Evolutionary conservation across 805 yeast genomes (phyloP), one percentile per base, ranked within the genome.

Genomic region (Candida sonorensis): DNA sequence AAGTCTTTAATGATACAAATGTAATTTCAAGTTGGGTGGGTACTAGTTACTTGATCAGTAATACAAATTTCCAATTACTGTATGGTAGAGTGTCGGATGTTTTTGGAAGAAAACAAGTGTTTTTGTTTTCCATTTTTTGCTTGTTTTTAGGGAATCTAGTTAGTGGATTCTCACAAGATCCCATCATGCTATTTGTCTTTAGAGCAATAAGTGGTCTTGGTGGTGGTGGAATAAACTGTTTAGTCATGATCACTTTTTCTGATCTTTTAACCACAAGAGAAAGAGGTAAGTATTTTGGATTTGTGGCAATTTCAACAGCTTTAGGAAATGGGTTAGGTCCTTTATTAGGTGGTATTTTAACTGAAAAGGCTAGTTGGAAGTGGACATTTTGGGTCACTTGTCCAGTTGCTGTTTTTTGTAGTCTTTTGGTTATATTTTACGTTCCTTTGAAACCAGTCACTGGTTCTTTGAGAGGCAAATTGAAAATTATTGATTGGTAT

Each of bases 201-300:
- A 54, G 78, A 35, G 76, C 72, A 2, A 50, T 72, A 29, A 67
- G 74, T 16, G 80, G 80, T 4, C 57, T 73, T 23, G 79, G 77
- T 4, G 60, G 64, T 22, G 78, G 77, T 5, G 77, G 76, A 0
- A 57, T 67, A 2, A 62, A 63, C 19, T 64, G 72, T 12, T 47
- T 73, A 25, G 47, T 69, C 2, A 73, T 71, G 75, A 71, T 71
- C 7, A 64, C 70, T n/a, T 54, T 68, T 31, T 66, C 77, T 27
- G 79, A 73, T 44, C 51, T 72, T 16, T 69, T 72, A 7, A 64
- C 77, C 0, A 53, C 72, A 17, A 53, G 63, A 37, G 66, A 71
- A 36, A 55, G 79, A 43, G 79, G 78, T 0, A 68, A 67, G 41
- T 73, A 63, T 45, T 77, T 70, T 48, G 79, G 79, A 3, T 64